A percentile compares a stretch with the other conserved stretches of the same genome.
Conservation (phyloP, 1,284 basidiomycete genomes). For the Caloboletus firmus region DNA sequence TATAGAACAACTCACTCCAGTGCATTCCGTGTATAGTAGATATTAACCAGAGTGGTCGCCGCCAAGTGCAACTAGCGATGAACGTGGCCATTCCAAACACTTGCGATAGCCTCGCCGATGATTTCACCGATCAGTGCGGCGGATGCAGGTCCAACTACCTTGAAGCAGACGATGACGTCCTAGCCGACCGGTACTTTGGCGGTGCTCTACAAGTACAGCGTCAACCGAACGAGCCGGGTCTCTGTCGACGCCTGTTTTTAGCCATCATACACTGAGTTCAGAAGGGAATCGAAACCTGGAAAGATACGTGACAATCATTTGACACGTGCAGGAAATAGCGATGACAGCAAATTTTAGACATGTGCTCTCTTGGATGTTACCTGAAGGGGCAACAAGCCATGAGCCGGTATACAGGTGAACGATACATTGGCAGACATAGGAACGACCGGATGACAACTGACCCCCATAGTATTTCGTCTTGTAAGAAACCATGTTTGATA, state of each 20-base stretch:
- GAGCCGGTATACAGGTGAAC: not conserved
- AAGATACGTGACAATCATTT: not conserved
- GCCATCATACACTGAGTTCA: not conserved
- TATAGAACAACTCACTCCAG: not conserved
- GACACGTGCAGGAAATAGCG: not conserved
- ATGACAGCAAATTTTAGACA: not conserved
- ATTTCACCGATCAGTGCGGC: not conserved
- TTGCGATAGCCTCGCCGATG: not conserved
- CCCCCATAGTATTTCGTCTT: not conserved
- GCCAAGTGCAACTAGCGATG: not conserved
- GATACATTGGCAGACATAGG: not conserved
- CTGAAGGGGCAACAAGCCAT: too few relatives aligned
- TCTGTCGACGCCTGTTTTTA: not conserved
- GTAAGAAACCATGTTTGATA: not conserved
- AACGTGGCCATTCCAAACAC: not conserved
- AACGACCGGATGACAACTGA: not conserved
- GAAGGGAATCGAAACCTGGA: not conserved
- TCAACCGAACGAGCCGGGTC: too few relatives aligned
- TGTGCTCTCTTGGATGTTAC: not conserved
- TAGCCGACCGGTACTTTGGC: not conserved
- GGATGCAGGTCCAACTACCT: not conserved
- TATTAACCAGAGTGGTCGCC: not conserved
- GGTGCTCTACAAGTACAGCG: too few relatives aligned
- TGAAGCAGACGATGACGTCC: not conserved
- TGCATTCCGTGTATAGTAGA: too few relatives aligned